A percentile compares a stretch with the other conserved stretches of the same genome.
Conservation (phyloP, 2,329 filamentous ascomycete species). For the Neofusicoccum kwambonambiense region DNA sequence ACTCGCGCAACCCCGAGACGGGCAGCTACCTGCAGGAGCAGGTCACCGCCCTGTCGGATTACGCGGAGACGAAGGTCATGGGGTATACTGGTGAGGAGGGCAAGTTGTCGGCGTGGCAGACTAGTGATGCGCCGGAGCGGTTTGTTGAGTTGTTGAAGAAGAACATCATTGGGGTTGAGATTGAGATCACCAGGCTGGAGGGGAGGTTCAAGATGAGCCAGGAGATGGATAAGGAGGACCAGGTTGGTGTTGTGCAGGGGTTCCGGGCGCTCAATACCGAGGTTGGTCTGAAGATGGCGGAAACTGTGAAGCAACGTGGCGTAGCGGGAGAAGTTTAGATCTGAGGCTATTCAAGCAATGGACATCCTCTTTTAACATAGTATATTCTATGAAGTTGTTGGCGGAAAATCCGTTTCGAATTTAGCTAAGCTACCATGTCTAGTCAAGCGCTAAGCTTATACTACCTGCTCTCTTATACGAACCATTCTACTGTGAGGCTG, state of each 20-base stretch:
- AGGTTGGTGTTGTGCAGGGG: background rate
- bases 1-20: slow-evolving; percentile 49
- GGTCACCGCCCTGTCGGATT: slow-evolving; percentile 52
- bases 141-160: slow-evolving; percentile 60
- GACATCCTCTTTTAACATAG: too few relatives aligned
- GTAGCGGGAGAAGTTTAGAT: background rate
- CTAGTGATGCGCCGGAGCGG: slow-evolving; percentile 55
- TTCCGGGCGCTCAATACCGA: background rate
- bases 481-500: too few relatives aligned
- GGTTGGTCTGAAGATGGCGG: background rate
- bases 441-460: too few relatives aligned
- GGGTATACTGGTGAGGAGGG: slow-evolving; percentile 45
- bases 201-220: slow-evolving; percentile 29
- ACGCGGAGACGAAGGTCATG: slow-evolving; percentile 59
- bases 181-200: slow-evolving; percentile 26
- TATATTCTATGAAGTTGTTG: too few relatives aligned
- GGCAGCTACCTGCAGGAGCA: slow-evolving; percentile 51
- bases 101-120: slow-evolving; percentile 48
- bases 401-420: too few relatives aligned
- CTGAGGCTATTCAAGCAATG: too few relatives aligned
- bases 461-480: too few relatives aligned
- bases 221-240: slow-evolving; percentile 12
- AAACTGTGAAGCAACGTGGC: background rate
- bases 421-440: too few relatives aligned
- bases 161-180: slow-evolving; percentile 52